phyloP scores from a whole-genome alignment of 1,139 yeast species.

The Candida neerlandica region DNA sequence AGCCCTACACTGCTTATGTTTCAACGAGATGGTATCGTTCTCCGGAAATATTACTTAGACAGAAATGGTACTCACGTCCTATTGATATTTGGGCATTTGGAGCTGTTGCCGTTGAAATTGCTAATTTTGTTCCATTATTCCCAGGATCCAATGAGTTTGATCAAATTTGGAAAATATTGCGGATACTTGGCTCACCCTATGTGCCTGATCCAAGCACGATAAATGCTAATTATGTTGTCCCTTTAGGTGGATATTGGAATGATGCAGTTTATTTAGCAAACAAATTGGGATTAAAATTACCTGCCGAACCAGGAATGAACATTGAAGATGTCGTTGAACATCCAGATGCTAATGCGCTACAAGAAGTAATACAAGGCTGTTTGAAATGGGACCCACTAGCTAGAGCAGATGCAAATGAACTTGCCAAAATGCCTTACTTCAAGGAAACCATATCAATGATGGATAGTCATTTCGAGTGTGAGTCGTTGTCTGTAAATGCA shows the following conservation, averaged over 20 bases:
- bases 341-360: conserved; percentile 31
- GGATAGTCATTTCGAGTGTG: conserved; percentile 14
- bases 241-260: conserved; percentile 72
- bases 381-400: conserved; percentile 65
- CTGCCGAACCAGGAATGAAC: conserved; percentile 36
- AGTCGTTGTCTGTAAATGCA: conserved; percentile 7
- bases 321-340: conserved; percentile 30
- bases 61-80: conserved; percentile 67
- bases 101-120: conserved; percentile 78
- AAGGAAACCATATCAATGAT: conserved; percentile 30
- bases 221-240: conserved; percentile 26
- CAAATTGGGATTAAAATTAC: conserved; percentile 56
- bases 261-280: conserved; percentile 55
- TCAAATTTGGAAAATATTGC: conserved; percentile 69
- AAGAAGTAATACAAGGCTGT: conserved; percentile 57
- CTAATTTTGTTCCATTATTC: conserved; percentile 74
- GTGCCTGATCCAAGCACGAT: conserved; percentile 9
- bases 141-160: conserved; percentile 83
- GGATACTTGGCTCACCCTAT: conserved; percentile 71
- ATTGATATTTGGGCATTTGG: conserved; percentile 97
- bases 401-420: conserved; percentile 49
- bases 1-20: conserved; percentile 76
- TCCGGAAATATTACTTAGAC: conserved; percentile 83
- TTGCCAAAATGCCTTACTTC: conserved; percentile 58
- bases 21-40: conserved; percentile 97